A percentile compares a stretch with the other conserved stretches of the same genome.
Evolutionary conservation across 1,139 yeast species (phyloP).

Genomic region (Pichia sp.): DNA sequence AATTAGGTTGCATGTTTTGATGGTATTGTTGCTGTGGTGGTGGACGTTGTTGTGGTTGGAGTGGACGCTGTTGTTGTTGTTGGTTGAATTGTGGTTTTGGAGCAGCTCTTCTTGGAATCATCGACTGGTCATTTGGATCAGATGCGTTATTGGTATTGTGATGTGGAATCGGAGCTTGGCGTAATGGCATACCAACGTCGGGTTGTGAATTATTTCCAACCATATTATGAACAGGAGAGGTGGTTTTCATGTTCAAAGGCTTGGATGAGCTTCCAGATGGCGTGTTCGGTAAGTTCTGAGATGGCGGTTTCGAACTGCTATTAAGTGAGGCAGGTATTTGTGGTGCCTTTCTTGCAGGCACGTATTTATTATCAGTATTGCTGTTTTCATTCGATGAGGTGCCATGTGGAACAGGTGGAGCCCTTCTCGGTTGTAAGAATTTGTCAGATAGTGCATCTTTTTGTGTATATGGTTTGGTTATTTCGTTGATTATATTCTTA

Average conservation of each 20-base stretch:
- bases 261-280: slow-evolving; percentile 3
- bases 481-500: slow-evolving; percentile 26
- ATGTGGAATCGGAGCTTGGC: slow-evolving; percentile 41
- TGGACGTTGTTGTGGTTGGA: slow-evolving; percentile 2
- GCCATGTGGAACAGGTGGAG: slow-evolving; percentile 53
- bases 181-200: slow-evolving; percentile 39
- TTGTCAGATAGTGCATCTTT: slow-evolving; percentile 36
- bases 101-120: slow-evolving; percentile 16
- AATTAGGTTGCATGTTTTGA: slow-evolving; percentile 16
- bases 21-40: slow-evolving; percentile 3
- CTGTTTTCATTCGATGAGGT: not conserved
- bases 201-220: slow-evolving; percentile 1
- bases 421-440: slow-evolving; percentile 50
- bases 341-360: slow-evolving; percentile 31
- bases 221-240: not conserved
- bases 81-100: slow-evolving; percentile 13
- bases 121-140: not conserved
- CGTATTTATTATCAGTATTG: slow-evolving; percentile 12
- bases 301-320: slow-evolving; percentile 20
- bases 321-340: slow-evolving; percentile 25
- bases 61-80: slow-evolving; percentile 6
- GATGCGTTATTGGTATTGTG: slow-evolving; percentile 23
- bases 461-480: slow-evolving; percentile 31
- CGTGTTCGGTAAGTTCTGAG: slow-evolving; percentile 25
- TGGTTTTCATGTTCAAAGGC: not conserved